A percentile compares a stretch with the other conserved stretches of the same genome.
phyloP scores from a whole-genome alignment of 345 rosid genomes.

The Salix udensis region DNA sequence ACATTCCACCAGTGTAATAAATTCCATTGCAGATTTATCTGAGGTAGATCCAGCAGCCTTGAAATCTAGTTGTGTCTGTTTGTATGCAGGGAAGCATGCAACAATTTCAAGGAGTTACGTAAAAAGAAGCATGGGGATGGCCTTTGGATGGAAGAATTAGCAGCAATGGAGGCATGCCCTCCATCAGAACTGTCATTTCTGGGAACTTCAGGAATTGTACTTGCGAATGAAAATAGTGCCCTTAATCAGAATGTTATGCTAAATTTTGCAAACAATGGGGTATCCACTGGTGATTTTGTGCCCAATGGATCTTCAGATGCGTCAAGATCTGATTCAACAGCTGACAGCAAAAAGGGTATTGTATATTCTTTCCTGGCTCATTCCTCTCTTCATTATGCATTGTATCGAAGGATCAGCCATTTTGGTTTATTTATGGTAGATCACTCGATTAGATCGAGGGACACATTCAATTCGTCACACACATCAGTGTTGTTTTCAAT shows the following conservation, averaged over 20 bases:
- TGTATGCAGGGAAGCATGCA: slow-evolving; percentile 60
- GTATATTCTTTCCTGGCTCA: not conserved
- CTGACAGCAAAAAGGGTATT: slow-evolving; percentile 48
- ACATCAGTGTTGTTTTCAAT: not conserved
- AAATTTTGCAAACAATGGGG: slow-evolving; percentile 16
- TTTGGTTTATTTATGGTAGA: not conserved
- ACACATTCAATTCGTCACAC: not conserved
- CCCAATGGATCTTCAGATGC: slow-evolving; percentile 33
- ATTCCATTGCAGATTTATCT: not conserved
- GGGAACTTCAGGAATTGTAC: slow-evolving; percentile 62
- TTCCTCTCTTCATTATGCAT: not conserved
- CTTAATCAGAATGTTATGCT: slow-evolving; percentile 23
- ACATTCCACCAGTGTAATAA: not conserved
- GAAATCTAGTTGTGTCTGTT: slow-evolving; percentile 8
- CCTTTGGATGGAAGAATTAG: slow-evolving; percentile 83
- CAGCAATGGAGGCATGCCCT: slow-evolving; percentile 65
- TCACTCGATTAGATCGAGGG: not conserved
- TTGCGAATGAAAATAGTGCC: slow-evolving; percentile 46
- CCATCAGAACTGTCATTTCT: slow-evolving; percentile 48
- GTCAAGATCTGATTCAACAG: slow-evolving; percentile 38
- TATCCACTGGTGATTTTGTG: slow-evolving; percentile 2
- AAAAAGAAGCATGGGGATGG: slow-evolving; percentile 67
- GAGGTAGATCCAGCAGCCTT: not conserved
- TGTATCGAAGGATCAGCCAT: not conserved
- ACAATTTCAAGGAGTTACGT: slow-evolving; percentile 68